Evolutionary conservation across 495 filamentous ascomycete genomes (phyloP).

Genomic region (Antarctomyces pellizariae): DNA sequence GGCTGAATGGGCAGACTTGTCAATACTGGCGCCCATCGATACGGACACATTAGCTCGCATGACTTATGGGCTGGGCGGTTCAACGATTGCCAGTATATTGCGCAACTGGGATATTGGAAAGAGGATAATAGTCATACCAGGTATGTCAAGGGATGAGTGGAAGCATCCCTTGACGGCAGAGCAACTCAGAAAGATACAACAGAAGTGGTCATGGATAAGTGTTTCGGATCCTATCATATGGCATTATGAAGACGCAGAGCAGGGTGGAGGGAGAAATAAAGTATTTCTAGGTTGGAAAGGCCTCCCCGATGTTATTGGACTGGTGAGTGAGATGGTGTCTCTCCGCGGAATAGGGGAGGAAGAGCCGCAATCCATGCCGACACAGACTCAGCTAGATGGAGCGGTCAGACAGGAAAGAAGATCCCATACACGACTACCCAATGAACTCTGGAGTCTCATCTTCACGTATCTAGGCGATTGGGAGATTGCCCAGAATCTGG

Average conservation of each 20-base stretch:
- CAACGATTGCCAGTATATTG: constrained; percentile 45
- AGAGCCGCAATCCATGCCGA: constrained; percentile 7
- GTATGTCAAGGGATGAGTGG: constrained; percentile 68
- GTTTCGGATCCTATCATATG: constrained; percentile 50
- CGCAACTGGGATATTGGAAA: constrained; percentile 68
- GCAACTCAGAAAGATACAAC: constrained; percentile 54
- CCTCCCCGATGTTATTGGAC: constrained; percentile 39
- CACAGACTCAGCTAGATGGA: constrained; percentile 3
- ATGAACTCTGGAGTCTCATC: constrained; percentile 74
- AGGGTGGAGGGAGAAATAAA: constrained; percentile 17
- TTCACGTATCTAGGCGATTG: constrained; percentile 69
- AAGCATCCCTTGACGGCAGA: constrained; percentile 64
- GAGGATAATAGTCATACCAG: constrained; percentile 58
- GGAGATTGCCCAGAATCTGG: constrained; percentile 63
- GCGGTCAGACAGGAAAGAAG: too few species aligned
- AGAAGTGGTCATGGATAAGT: constrained; percentile 64
- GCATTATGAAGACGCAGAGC: constrained; percentile 33
- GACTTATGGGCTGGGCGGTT: constrained; percentile 57
- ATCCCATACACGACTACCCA: constrained; percentile 30
- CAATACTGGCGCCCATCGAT: constrained; percentile 64
- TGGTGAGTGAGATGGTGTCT: constrained; percentile 35
- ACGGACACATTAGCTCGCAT: constrained; percentile 62
- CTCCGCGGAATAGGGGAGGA: constrained; percentile 20
- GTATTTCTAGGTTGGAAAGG: constrained; percentile 40
- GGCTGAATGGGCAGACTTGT: constrained; percentile 69